Percentiles rank a stretch among this genome's conserved stretches.
Conservation (phyloP, 306 rosid species). For the Inga laurina region DNA sequence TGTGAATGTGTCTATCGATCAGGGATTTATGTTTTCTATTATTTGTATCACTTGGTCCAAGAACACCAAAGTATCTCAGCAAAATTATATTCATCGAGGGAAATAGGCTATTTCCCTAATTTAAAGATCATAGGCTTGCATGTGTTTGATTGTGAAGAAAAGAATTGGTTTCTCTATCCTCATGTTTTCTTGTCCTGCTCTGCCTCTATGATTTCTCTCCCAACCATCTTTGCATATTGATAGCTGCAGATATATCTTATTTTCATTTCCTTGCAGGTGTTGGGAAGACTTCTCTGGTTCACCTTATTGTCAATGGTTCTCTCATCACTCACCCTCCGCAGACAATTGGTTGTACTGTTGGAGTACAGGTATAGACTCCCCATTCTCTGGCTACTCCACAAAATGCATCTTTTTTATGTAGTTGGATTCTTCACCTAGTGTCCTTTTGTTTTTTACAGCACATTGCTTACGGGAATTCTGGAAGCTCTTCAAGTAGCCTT, state of each 20-base stretch:
- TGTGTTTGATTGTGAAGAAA: constrained; percentile 18
- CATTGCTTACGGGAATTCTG: constrained; percentile 70
- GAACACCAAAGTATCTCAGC: constrained; percentile 22
- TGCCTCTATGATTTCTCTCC: constrained; percentile 2
- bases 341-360: constrained; percentile 93
- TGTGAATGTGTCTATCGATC: neutral
- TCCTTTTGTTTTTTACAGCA: constrained; percentile 53
- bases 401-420: constrained; percentile 19
- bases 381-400: constrained; percentile 3
- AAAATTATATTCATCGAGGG: neutral
- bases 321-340: constrained; percentile 72
- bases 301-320: constrained; percentile 84
- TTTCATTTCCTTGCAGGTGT: constrained; percentile 63
- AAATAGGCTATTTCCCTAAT: constrained; percentile 8
- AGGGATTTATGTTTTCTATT: constrained; percentile 4
- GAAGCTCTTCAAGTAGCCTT: constrained; percentile 89
- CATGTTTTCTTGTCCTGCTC: constrained; percentile 12
- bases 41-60: neutral
- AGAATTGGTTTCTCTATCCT: constrained; percentile 1
- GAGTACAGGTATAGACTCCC: constrained; percentile 62
- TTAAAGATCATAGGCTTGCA: constrained; percentile 23
- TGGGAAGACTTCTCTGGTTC: constrained; percentile 91
- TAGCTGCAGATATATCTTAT: constrained; percentile 25
- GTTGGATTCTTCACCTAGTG: constrained; percentile 28
- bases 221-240: neutral